These are phyloP conservation scores for Ensete ventricosum DNA, from an alignment of 176 grass and related monocot genomes.

Conservation along the genomic window DNA sequence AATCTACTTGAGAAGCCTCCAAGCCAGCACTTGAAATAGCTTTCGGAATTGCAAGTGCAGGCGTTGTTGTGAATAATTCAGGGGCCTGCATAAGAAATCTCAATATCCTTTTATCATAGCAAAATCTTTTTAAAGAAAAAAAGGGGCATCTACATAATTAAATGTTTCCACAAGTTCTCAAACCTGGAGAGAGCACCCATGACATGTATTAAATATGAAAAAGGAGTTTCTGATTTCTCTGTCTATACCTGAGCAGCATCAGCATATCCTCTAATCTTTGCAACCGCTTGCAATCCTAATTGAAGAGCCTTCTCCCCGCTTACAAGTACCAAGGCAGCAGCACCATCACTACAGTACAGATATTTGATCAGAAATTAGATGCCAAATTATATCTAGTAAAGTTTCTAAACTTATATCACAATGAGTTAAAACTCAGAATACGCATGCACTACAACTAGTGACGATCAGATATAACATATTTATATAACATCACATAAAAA, in stretches of 20 bases:
- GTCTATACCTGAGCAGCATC: slow-evolving; percentile 82
- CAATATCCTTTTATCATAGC: not conserved
- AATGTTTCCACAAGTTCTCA: not conserved
- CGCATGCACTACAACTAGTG: not conserved
- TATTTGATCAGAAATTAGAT: slow-evolving; percentile 18
- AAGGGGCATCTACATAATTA: not conserved
- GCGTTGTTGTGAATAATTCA: slow-evolving; percentile 81
- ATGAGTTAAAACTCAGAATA: not conserved
- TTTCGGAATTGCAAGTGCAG: slow-evolving; percentile 93
- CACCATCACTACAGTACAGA: slow-evolving; percentile 53
- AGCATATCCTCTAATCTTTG: slow-evolving; percentile 73
- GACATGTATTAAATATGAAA: not conserved
- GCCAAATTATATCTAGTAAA: not conserved
- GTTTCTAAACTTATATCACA: not conserved
- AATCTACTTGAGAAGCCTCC: slow-evolving; percentile 72
- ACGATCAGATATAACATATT: no score
- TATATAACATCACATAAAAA: no score
- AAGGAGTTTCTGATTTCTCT: not conserved
- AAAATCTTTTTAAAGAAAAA: not conserved
- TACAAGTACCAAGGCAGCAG: slow-evolving; percentile 83
- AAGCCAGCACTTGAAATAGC: slow-evolving; percentile 72
- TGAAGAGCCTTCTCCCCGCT: slow-evolving; percentile 72
- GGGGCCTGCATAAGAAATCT: slow-evolving; percentile 51
- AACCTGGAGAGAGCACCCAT: not conserved
- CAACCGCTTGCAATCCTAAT: slow-evolving; percentile 71